phyloP scores from a whole-genome alignment of 306 rosid species.

The Lathyrus oleraceus region DNA sequence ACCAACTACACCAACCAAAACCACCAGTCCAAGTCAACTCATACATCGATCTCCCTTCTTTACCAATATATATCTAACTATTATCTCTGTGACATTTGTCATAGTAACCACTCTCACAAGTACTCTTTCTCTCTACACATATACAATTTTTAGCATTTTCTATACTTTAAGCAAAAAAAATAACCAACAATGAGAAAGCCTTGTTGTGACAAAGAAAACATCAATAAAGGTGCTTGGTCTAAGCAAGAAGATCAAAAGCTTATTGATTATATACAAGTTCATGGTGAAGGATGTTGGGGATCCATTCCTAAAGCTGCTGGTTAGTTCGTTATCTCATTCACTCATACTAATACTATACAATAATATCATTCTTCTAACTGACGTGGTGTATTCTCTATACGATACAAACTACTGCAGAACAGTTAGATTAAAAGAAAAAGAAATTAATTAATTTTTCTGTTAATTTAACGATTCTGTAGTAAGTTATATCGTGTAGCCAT shows the following conservation, averaged over 20 bases:
- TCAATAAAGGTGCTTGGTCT: constrained; percentile 77
- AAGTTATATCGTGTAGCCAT: background rate
- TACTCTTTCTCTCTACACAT: background rate
- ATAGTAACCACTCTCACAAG: background rate
- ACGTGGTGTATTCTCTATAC: too few relatives aligned
- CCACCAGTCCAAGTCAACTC: constrained; percentile 74
- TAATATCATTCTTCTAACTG: background rate
- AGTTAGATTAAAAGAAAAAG: background rate
- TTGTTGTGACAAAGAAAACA: constrained; percentile 62
- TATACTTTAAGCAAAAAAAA: background rate
- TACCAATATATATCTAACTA: constrained; percentile 39
- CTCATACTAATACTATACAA: background rate
- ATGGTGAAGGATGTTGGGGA: constrained; percentile 77
- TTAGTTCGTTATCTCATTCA: constrained; percentile 4
- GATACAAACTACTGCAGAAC: background rate
- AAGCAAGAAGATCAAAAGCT: constrained; percentile 75
- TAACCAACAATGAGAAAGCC: constrained; percentile 56
- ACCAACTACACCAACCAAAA: constrained; percentile 36
- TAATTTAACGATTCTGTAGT: background rate
- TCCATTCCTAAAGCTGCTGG: constrained; percentile 79
- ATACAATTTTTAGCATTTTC: constrained; percentile 14
- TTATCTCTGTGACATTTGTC: constrained; percentile 11
- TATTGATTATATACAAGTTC: constrained; percentile 54
- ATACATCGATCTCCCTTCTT: background rate
- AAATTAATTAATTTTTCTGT: background rate